Base-by-base conservation (phyloP, 2,329 filamentous ascomycete genomes). In the Aspergillus floridensis region DNA sequence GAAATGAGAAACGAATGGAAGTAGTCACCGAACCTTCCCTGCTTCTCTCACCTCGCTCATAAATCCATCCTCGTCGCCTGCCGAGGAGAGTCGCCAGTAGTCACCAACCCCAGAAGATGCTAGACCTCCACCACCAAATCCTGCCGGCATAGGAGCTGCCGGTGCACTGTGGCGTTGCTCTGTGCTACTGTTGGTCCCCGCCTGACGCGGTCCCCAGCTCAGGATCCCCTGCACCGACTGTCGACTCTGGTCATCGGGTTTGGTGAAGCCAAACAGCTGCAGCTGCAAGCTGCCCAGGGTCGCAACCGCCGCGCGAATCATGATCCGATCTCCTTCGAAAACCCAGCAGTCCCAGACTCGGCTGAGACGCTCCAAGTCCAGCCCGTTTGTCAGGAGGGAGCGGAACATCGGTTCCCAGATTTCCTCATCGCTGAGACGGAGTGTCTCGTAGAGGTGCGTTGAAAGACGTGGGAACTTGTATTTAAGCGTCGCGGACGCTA, bases 261-360 rank as follows among this genome's bases (percentile, higher is more conserved):
- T 63, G 21, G 68, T 70, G 53, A 80, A 72, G 4, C 72, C 71
- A 53, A 78, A 74, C 0, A 81, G 59, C 59, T 79, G 78, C 2
- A 72, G 53, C 62, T 80, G 76, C 12, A 80, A 69, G 58, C 74
- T 73, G 22, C 79, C 77, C 5, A 81, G 65, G 29, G 78, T 63
- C 2, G 78, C 78, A 38, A 80, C 76, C 2, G 77, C 79, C 2
- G 78, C 72, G 29, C 76, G 77, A 52, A 80, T 77, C 59, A 80
- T 71, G 49, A 79, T 75, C 22, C 77, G 74, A 61, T 88, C 85
- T 31, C 84, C 84, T 69, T 88, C 85, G 58, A 88, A 84, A 2
- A 82, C 80, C 72, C 83, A 86, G 54, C 86, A 81, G 66, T 88
- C 85, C 84, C 84, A 86, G 21, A 87, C 75, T 3, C 85, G 76